Evolutionary conservation across 108 stramenopile genomes (phyloP), one percentile per base, ranked within the genome.

Genomic region (Cyclotella choctawhatcheeana): DNA sequence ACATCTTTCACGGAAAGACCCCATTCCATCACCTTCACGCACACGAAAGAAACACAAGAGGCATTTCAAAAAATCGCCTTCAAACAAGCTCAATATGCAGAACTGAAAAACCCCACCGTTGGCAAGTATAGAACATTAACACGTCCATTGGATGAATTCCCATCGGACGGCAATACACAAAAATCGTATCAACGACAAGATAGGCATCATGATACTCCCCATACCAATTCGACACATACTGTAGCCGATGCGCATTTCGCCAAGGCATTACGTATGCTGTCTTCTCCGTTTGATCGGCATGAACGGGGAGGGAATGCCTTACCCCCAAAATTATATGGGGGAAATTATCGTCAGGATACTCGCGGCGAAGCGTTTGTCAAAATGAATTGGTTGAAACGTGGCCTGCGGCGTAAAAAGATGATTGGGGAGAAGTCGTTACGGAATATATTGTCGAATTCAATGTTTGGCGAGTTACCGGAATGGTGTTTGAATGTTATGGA

Each of bases 231-330:
- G 27, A 25, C 40, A 26, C 35, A 22, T 10, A 20, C 31, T 17
- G 7, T 35, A 5, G 77, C 77, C 43, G 69, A 80, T 51, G 72
- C 67, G 21, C 79, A 80, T 61, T 80, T 63, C 20, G 79, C 72
- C 67, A 73, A 80, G 54, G 71, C 79, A 13, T 29, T 80, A 12
- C 60, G 72, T 17, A 73, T 73, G 79, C 32, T 80, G 18, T 73
- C 67, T 21, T 73, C 72, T 2, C 17, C 44, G 18, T 80, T 73
- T 58, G 79, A 73, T 51, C 24, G 52, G 40, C 25, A 58, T 6
- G 45, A 20, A 0, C 44, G 67, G 20, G 71, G 79, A 47, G 79
- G 79, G 34, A 73, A 73, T 62, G 79, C 72, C 1, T n/a, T 73
- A 2, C 65, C 60, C 2, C 29, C 37, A 4, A 5, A 31, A 0